These are phyloP conservation scores for Cystobasidiopsis lactophilus DNA, from an alignment of 768 basidiomycete species.

Conservation along the genomic window DNA sequence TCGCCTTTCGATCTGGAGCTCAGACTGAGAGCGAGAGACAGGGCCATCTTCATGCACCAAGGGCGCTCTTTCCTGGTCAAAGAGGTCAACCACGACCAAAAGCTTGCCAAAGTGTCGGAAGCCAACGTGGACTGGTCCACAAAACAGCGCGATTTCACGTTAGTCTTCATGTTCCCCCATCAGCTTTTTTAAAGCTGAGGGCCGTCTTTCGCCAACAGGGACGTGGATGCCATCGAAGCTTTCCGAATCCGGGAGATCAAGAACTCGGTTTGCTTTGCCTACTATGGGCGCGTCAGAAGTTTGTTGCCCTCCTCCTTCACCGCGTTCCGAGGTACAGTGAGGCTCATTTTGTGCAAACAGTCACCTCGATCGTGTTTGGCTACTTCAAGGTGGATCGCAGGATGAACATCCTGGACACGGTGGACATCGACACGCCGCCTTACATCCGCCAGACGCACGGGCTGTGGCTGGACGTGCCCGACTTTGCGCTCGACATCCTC, in stretches of 20 bases:
- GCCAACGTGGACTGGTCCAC: slow-evolving; percentile 74
- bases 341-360: slow-evolving; percentile 27
- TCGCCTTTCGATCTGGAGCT: too few species aligned
- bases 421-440: slow-evolving; percentile 53
- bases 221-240: slow-evolving; percentile 56
- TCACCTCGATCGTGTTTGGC: slow-evolving; percentile 52
- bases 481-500: slow-evolving; percentile 34
- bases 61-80: slow-evolving; percentile 55
- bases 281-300: slow-evolving; percentile 37
- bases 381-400: slow-evolving; percentile 55
- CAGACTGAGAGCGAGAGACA: too few species aligned
- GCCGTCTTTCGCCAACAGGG: slow-evolving; percentile 27
- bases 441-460: slow-evolving; percentile 55
- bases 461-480: slow-evolving; percentile 57
- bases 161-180: too few species aligned
- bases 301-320: background rate
- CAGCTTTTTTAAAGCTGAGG: background rate
- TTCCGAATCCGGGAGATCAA: slow-evolving; percentile 47
- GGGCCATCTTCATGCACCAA: slow-evolving; percentile 72
- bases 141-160: slow-evolving; percentile 56
- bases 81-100: slow-evolving; percentile 59
- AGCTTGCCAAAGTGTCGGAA: slow-evolving; percentile 43
- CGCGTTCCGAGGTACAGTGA: too few species aligned
- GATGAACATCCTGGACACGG: slow-evolving; percentile 42
- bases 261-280: slow-evolving; percentile 35